Conservation (phyloP, 805 yeast genomes). For the Osmozyma mogii region DNA sequence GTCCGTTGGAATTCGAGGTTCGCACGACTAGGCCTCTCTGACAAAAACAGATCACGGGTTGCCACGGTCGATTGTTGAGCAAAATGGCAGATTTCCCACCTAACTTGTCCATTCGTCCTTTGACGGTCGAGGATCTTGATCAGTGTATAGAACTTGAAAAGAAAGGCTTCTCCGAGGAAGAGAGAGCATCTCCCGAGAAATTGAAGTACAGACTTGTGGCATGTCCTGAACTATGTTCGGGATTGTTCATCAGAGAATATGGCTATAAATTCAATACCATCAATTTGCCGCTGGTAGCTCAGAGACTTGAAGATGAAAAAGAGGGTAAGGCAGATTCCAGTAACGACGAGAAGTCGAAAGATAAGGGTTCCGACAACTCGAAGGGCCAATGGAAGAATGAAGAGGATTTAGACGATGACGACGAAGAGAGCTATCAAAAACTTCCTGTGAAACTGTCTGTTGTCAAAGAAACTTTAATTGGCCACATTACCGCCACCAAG, state of each 20-base stretch:
- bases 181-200: slow-evolving; percentile 61
- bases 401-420: slow-evolving; percentile 16
- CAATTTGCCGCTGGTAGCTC: slow-evolving; percentile 35
- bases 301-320: slow-evolving; percentile 21
- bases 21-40: too few relatives aligned
- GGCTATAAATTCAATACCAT: slow-evolving; percentile 35
- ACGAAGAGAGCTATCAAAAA: slow-evolving; percentile 23
- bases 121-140: slow-evolving; percentile 64
- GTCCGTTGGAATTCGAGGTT: too few relatives aligned
- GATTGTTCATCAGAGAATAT: slow-evolving; percentile 73
- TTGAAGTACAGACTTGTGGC: slow-evolving; percentile 58
- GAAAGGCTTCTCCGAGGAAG: slow-evolving; percentile 60
- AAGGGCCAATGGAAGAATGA: slow-evolving; percentile 1
- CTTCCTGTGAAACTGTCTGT: slow-evolving; percentile 44
- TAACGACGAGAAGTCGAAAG: slow-evolving; percentile 11
- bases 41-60: too few relatives aligned
- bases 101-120: slow-evolving; percentile 44
- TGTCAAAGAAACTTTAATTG: slow-evolving; percentile 59
- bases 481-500: slow-evolving; percentile 77
- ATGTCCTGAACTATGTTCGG: slow-evolving; percentile 89
- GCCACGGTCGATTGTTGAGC: too few relatives aligned
- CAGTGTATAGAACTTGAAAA: slow-evolving; percentile 56
- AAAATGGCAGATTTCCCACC: slow-evolving; percentile 40
- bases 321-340: slow-evolving; percentile 6
- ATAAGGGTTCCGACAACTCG: neutral